These are phyloP conservation scores for Peronosclerospora sorghi DNA, from an alignment of 352 stramenopile species.

Conservation along the genomic window DNA sequence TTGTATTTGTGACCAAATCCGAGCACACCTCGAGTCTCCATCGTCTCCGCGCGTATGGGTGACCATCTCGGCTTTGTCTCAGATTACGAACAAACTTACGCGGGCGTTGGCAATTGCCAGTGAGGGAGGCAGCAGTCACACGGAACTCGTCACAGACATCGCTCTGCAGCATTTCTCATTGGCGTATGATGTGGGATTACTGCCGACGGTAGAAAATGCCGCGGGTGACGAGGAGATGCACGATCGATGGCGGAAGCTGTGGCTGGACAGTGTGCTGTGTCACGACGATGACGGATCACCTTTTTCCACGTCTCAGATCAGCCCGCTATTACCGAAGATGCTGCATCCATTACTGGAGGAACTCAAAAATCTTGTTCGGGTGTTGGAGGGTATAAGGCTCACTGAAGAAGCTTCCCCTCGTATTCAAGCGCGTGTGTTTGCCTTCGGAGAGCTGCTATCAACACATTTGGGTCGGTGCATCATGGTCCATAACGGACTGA, in stretches of 20 bases:
- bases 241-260: conserved; percentile 50
- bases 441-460: conserved; percentile 80
- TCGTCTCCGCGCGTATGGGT: conserved; percentile 61
- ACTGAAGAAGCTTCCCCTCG: conserved; percentile 81
- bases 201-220: conserved; percentile 29
- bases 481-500: conserved; percentile 46
- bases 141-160: conserved; percentile 34
- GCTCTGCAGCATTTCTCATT: conserved; percentile 61
- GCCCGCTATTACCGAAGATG: conserved; percentile 26
- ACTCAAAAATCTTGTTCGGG: conserved; percentile 70
- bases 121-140: conserved; percentile 26
- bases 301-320: conserved; percentile 34
- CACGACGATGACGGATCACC: conserved; percentile 30
- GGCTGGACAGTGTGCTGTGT: conserved; percentile 42
- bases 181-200: conserved; percentile 54
- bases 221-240: conserved; percentile 33
- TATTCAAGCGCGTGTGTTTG: conserved; percentile 72
- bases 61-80: conserved; percentile 79
- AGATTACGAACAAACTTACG: conserved; percentile 83
- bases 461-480: conserved; percentile 74
- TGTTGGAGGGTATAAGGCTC: conserved; percentile 78
- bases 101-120: conserved; percentile 37
- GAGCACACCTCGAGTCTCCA: conserved; percentile 32
- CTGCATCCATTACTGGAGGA: conserved; percentile 66
- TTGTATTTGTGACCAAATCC: conserved; percentile 68